These are phyloP conservation scores for Gossypium bickii DNA, from an alignment of 345 rosid genomes.

Conservation along the genomic window DNA sequence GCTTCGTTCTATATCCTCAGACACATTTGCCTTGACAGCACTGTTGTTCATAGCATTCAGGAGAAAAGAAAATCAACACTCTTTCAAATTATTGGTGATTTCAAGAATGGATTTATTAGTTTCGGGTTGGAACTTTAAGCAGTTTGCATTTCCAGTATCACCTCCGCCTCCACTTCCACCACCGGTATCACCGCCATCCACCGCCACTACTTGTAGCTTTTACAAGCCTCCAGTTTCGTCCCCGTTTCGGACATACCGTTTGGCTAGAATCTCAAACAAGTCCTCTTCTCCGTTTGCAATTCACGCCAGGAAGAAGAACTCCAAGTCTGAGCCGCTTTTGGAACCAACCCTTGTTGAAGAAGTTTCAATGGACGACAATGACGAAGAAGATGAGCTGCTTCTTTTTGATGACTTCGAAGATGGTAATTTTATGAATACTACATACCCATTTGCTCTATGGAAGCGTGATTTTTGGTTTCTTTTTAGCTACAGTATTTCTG, in stretches of 20 bases:
- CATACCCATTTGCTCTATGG: conserved; percentile 9
- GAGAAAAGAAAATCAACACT: not conserved
- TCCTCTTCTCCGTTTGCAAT: conserved; percentile 9
- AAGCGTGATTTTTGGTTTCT: not conserved
- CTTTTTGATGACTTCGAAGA: conserved; percentile 49
- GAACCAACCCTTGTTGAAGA: conserved; percentile 40
- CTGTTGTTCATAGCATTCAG: not conserved
- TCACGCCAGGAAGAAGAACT: conserved; percentile 46
- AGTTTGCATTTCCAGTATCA: not conserved
- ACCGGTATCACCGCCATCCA: conserved; percentile 4
- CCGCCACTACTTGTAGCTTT: conserved; percentile 1
- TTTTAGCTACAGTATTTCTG: not conserved
- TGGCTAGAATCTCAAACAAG: conserved; percentile 19
- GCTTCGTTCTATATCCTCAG: not conserved
- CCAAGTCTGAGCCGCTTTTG: conserved; percentile 34
- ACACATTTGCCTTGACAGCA: not conserved
- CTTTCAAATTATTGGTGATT: not conserved
- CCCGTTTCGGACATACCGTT: conserved; percentile 18
- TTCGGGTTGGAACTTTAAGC: conserved; percentile 21
- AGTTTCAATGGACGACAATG: conserved; percentile 36
- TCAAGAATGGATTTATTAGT: conserved; percentile 34
- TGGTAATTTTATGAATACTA: conserved; percentile 29
- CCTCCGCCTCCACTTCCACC: conserved; percentile 9
- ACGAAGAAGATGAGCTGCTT: conserved; percentile 44
- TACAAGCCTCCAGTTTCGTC: conserved; percentile 19